A percentile compares a stretch with the other conserved stretches of the same genome.
Conservation (phyloP, 208 protist species). For the Lotmaria passim region DNA sequence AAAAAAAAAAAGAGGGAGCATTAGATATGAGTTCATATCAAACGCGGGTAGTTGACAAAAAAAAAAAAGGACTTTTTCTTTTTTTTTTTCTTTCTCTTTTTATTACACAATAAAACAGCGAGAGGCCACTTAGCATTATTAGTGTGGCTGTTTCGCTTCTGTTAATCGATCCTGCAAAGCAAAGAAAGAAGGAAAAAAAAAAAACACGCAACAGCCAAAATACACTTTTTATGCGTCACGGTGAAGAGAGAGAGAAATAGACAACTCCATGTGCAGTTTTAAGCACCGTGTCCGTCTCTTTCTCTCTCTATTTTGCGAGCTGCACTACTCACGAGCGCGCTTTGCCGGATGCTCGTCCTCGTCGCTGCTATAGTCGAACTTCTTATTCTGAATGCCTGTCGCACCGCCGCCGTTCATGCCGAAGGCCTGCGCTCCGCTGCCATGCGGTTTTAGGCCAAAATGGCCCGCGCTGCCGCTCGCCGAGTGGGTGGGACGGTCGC, state of each 20-base stretch:
- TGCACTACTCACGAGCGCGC: constrained; percentile 23
- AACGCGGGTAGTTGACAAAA: constrained; percentile 1
- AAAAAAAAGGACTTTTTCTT: too few relatives aligned
- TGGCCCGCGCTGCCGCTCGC: constrained; percentile 9
- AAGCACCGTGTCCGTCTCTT: too few relatives aligned
- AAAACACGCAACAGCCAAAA: too few relatives aligned
- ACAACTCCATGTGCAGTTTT: too few relatives aligned
- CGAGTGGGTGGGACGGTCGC: constrained; percentile 33
- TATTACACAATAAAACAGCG: too few relatives aligned
- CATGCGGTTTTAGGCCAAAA: constrained; percentile 35
- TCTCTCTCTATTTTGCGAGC: not conserved
- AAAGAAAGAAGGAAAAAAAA: too few relatives aligned
- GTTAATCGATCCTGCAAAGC: too few relatives aligned
- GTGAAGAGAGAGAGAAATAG: too few relatives aligned
- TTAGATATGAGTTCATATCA: not conserved
- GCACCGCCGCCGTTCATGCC: constrained; percentile 31
- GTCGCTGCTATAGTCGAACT: constrained; percentile 73
- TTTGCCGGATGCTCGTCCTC: constrained; percentile 56
- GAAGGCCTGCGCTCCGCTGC: constrained; percentile 44
- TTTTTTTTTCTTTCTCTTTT: not conserved
- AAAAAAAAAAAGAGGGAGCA: not conserved
- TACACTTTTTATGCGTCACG: too few relatives aligned
- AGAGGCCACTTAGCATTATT: too few relatives aligned
- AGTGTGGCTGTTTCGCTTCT: too few relatives aligned
- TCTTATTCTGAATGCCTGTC: constrained; percentile 53